phyloP scores from a whole-genome alignment of 1,284 basidiomycete species.

The Ceratobasidium sp. region DNA sequence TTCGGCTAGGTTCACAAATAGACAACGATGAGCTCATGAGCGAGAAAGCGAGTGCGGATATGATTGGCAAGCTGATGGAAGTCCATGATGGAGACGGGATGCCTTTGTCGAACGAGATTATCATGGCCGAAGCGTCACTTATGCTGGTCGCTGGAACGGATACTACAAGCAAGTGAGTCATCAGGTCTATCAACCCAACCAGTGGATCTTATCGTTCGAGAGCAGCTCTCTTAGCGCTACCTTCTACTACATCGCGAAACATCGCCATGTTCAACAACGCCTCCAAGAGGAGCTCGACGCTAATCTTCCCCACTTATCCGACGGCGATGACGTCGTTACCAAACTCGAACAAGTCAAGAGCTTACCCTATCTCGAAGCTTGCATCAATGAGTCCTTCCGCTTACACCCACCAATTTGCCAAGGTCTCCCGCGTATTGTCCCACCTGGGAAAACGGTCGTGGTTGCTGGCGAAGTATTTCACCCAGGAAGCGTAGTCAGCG shows the following conservation, averaged over 20 bases:
- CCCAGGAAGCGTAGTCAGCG: conserved; percentile 78
- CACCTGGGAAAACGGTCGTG: conserved; percentile 73
- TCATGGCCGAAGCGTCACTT: conserved; percentile 89
- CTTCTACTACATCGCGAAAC: conserved; percentile 81
- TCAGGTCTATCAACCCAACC: no score
- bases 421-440: conserved; percentile 84
- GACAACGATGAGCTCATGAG: conserved; percentile 85
- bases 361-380: conserved; percentile 82
- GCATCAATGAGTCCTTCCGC: conserved; percentile 86
- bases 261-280: conserved; percentile 75
- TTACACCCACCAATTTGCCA: conserved; percentile 78
- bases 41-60: conserved; percentile 85
- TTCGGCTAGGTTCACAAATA: conserved; percentile 71
- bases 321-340: conserved; percentile 62
- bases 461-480: conserved; percentile 75
- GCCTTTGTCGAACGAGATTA: conserved; percentile 81
- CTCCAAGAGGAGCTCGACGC: conserved; percentile 87
- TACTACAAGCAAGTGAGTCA: conserved; percentile 84
- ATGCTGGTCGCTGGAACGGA: conserved; percentile 89
- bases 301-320: conserved; percentile 72
- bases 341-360: conserved; percentile 74
- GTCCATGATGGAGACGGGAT: conserved; percentile 85
- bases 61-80: conserved; percentile 83
- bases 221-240: conserved; percentile 85
- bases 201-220: no score